Evolutionary conservation across 805 yeast species (phyloP).

Genomic region (Suhomyces pyralidae): DNA sequence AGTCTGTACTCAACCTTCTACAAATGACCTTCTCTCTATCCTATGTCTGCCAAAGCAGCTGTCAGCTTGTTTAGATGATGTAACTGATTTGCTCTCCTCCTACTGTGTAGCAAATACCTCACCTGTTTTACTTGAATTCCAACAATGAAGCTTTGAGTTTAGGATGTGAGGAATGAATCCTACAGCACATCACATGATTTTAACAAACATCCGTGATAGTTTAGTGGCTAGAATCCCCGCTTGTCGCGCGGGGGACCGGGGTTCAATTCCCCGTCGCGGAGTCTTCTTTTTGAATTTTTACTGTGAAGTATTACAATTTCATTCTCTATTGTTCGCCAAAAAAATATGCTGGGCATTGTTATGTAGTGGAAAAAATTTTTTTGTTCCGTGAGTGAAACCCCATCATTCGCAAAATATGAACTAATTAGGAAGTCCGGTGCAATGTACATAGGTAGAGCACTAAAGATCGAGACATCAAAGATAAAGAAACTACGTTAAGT

Average conservation of each 20-base stretch:
- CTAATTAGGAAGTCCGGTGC: not conserved
- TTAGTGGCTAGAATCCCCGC: conserved; percentile 8
- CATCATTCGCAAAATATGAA: not conserved
- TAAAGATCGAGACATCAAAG: not conserved
- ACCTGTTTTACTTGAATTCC: no score
- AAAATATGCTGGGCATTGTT: not conserved
- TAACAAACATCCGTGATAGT: conserved; percentile 4
- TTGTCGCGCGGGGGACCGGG: conserved; percentile 8
- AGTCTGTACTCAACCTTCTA: no score
- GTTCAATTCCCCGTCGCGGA: conserved; percentile 8
- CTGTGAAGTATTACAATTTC: not conserved
- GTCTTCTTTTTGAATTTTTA: not conserved
- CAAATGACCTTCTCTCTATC: no score
- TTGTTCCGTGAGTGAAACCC: not conserved
- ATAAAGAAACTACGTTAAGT: not conserved
- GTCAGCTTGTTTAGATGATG: no score
- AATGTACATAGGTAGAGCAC: not conserved
- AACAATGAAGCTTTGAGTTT: no score
- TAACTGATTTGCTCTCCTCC: no score
- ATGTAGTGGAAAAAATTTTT: not conserved
- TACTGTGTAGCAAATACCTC: no score
- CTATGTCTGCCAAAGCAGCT: no score
- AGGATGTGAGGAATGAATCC: no score
- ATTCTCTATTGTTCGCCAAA: not conserved
- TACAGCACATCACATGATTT: no score